Percentiles rank a stretch among this genome's conserved stretches.
These are phyloP conservation scores for Chamaenerion angustifolium DNA, from an alignment of 345 rosid genomes.

Conservation along the genomic window DNA sequence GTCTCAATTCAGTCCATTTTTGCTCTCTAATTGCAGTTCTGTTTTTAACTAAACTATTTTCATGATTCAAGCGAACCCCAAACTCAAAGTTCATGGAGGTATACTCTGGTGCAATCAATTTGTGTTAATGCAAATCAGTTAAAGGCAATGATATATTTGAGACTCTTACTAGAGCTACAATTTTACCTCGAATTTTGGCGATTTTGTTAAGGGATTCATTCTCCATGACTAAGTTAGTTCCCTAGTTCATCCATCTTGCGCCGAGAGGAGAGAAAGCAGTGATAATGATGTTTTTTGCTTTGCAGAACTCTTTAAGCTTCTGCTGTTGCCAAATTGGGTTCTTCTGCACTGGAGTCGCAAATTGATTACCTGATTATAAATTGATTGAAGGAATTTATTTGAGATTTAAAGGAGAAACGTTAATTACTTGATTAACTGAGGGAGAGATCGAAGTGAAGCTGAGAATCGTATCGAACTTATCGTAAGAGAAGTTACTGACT, in stretches of 20 bases:
- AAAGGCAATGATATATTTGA: too few species aligned
- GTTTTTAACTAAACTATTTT: too few species aligned
- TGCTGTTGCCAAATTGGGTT: constrained; percentile 19
- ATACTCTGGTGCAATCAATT: too few species aligned
- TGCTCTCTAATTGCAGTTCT: too few species aligned
- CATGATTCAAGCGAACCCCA: too few species aligned
- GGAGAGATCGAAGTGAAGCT: constrained; percentile 12
- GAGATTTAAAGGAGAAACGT: too few species aligned
- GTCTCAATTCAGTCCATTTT: too few species aligned
- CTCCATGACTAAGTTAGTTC: constrained; percentile 11
- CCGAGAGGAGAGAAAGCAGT: constrained; percentile 20
- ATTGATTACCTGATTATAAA: too few species aligned
- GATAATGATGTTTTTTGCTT: constrained; percentile 4
- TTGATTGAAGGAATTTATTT: too few species aligned
- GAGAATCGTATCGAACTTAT: constrained; percentile 10
- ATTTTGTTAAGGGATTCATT: constrained; percentile 11
- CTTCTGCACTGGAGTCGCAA: constrained; percentile 13
- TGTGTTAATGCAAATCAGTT: too few species aligned
- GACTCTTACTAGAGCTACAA: constrained; percentile 15
- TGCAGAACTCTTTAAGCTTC: constrained; percentile 17
- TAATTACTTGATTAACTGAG: constrained; percentile 14
- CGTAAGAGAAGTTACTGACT: constrained; percentile 14
- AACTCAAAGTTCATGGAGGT: too few species aligned
- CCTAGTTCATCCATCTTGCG: constrained; percentile 13
- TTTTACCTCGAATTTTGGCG: constrained; percentile 12